Evolutionary conservation across 2,329 filamentous ascomycete genomes (phyloP).

Genomic region (Pyricularia grisea): DNA sequence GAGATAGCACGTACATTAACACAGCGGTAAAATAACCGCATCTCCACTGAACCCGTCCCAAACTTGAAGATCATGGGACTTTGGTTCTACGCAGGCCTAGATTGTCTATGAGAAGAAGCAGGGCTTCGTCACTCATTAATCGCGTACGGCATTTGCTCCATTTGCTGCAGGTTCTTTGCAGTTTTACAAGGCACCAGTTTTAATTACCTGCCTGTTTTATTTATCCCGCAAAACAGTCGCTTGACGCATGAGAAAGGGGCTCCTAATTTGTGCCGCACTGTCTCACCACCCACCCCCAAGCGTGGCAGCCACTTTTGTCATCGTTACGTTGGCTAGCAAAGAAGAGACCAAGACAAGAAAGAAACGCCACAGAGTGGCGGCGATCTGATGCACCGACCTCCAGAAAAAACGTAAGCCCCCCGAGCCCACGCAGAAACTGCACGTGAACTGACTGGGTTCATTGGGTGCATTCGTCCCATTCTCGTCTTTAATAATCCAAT

Average conservation of each 20-base stretch:
- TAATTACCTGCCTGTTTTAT: background rate
- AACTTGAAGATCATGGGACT: too few species aligned
- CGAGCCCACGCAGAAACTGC: too few species aligned
- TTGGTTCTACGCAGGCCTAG: too few species aligned
- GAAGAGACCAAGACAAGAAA: background rate
- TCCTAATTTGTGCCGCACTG: background rate
- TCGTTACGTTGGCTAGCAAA: background rate
- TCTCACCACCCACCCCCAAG: background rate
- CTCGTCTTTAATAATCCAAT: background rate
- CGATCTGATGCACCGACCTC: background rate
- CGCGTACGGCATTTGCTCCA: background rate
- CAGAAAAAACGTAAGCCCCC: too few species aligned
- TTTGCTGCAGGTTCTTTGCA: background rate
- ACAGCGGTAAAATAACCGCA: too few species aligned
- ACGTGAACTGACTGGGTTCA: background rate
- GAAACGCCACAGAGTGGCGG: background rate
- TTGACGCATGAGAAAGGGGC: background rate
- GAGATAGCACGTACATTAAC: background rate
- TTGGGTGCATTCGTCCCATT: background rate
- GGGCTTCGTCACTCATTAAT: too few species aligned
- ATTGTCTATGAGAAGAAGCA: too few species aligned
- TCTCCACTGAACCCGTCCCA: too few species aligned
- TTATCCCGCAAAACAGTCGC: background rate
- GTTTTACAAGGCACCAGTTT: background rate
- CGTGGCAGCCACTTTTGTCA: background rate